phyloP scores from a whole-genome alignment of 441 rosid species.

The Mallotus repandus region DNA sequence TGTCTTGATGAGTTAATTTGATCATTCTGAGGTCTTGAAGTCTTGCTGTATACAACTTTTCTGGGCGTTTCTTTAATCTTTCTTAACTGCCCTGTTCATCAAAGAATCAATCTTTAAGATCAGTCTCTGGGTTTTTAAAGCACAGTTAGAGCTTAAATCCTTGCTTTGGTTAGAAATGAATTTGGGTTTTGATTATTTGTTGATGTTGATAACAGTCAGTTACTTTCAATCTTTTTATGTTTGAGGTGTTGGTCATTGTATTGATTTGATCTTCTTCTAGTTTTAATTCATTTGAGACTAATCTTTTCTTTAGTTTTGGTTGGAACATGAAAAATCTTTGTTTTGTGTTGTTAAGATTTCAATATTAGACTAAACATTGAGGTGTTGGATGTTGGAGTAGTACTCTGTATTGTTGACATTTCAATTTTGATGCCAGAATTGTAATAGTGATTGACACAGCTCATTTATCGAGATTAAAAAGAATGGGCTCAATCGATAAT shows the following conservation, averaged over 20 bases:
- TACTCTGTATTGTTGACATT: not conserved
- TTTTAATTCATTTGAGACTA: no score
- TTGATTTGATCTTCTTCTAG: not conserved
- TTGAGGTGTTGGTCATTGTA: not conserved
- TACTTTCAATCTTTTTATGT: no score
- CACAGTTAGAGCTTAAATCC: not conserved
- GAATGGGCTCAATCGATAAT: slow-evolving; percentile 47
- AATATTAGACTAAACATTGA: not conserved
- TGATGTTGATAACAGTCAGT: no score
- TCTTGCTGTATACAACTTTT: not conserved
- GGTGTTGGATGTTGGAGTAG: slow-evolving; percentile 7
- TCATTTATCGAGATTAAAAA: slow-evolving; percentile 13
- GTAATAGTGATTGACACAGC: slow-evolving; percentile 18
- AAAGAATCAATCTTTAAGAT: not conserved
- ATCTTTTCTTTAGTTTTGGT: not conserved
- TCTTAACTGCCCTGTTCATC: not conserved
- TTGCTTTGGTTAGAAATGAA: not conserved
- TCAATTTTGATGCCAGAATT: slow-evolving; percentile 5
- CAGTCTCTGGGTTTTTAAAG: slow-evolving; percentile 1
- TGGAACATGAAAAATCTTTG: not conserved
- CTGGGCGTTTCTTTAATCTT: not conserved
- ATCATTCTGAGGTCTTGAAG: no score
- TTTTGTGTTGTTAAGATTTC: slow-evolving; percentile 14
- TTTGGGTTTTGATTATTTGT: not conserved
- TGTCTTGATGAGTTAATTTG: not conserved